These are phyloP conservation scores for Monilinia polystroma DNA, from an alignment of 2,329 filamentous ascomycete species.

Conservation along the genomic window DNA sequence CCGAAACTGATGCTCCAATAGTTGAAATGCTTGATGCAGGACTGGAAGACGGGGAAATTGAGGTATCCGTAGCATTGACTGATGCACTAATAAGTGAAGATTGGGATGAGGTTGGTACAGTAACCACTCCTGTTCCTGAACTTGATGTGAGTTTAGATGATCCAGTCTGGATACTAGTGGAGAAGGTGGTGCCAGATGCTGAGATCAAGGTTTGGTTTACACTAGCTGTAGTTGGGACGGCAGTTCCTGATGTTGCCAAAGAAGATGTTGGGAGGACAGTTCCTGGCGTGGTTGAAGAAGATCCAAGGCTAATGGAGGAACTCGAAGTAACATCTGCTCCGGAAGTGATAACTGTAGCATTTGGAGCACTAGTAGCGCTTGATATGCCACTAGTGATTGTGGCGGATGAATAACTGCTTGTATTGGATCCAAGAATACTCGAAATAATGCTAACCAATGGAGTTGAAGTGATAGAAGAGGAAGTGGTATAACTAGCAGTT, in stretches of 20 bases:
- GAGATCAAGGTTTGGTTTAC: constrained; percentile 1
- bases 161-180: constrained; percentile 3
- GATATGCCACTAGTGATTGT: not conserved
- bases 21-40: constrained; percentile 6
- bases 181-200: not conserved
- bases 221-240: constrained; percentile 17
- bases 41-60: not conserved
- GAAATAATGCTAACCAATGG: constrained; percentile 25
- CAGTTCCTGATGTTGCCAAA: constrained; percentile 1
- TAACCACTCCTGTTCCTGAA: constrained; percentile 17
- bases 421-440: constrained; percentile 23
- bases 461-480: constrained; percentile 6
- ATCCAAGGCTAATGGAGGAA: constrained; percentile 17
- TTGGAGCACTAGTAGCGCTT: constrained; percentile 13
- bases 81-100: not conserved
- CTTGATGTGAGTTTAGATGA: not conserved
- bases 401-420: constrained; percentile 3
- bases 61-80: constrained; percentile 1
- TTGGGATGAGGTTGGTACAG: not conserved
- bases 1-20: constrained; percentile 8
- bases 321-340: constrained; percentile 16
- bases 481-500: not conserved
- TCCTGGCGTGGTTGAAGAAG: constrained; percentile 5
- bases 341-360: constrained; percentile 7
- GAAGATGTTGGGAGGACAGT: not conserved